Evolutionary conservation across 345 rosid species (phyloP).

Genomic region (Combretum micranthum): DNA sequence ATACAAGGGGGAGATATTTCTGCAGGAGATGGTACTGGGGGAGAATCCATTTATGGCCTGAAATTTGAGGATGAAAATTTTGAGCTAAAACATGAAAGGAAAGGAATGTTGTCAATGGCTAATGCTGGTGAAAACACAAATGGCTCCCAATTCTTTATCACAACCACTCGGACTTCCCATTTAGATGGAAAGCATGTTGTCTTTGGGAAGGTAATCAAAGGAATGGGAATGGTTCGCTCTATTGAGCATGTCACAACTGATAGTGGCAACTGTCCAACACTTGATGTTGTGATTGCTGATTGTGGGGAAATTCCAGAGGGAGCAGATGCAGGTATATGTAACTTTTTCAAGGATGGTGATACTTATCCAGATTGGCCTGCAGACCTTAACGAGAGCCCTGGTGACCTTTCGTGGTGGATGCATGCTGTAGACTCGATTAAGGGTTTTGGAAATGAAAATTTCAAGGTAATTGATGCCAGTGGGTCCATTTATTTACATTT

Average conservation of each 20-base stretch:
- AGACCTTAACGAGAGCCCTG: slow-evolving; percentile 1
- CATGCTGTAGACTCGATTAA: neutral
- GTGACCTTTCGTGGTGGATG: slow-evolving; percentile 1
- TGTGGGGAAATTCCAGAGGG: slow-evolving; percentile 17
- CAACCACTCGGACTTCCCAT: slow-evolving; percentile 8
- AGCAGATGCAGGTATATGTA: neutral
- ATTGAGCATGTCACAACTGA: slow-evolving; percentile 12
- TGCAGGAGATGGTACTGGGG: slow-evolving; percentile 19
- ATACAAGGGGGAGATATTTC: slow-evolving; percentile 19
- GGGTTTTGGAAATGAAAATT: slow-evolving; percentile 6
- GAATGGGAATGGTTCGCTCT: slow-evolving; percentile 12
- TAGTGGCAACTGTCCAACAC: slow-evolving; percentile 2
- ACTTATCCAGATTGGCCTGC: slow-evolving; percentile 4
- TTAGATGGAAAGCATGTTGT: slow-evolving; percentile 19
- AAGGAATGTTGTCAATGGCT: slow-evolving; percentile 20
- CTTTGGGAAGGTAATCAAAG: slow-evolving; percentile 17
- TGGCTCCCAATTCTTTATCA: slow-evolving; percentile 21
- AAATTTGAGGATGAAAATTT: slow-evolving; percentile 20
- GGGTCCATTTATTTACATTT: neutral
- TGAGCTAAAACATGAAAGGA: slow-evolving; percentile 11
- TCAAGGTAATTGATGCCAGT: slow-evolving; percentile 2
- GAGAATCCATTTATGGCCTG: slow-evolving; percentile 19
- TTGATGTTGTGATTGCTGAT: slow-evolving; percentile 9
- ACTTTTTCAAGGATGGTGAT: slow-evolving; percentile 4
- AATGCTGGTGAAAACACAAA: slow-evolving; percentile 15